Percentiles rank a stretch among this genome's conserved stretches.
Conservation (phyloP, 176 grass and related monocot genomes). For the Areca catechu region DNA sequence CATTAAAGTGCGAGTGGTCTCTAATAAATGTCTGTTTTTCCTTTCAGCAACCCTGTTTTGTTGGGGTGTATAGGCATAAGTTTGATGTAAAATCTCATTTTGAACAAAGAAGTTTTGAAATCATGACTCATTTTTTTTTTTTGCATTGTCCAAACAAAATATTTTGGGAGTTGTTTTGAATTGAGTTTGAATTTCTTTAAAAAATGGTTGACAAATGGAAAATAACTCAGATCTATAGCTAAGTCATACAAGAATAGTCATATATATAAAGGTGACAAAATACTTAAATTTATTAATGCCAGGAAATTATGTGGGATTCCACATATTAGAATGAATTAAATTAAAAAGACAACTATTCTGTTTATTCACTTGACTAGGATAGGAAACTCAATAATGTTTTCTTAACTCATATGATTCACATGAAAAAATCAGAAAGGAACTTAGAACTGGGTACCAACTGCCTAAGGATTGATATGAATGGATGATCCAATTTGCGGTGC, state of each 20-base stretch:
- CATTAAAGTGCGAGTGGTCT: background rate
- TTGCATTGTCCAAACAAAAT: background rate
- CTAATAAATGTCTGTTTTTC: background rate
- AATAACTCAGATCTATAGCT: background rate
- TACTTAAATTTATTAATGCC: background rate
- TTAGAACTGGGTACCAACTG: too few relatives aligned
- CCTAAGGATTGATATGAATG: too few relatives aligned
- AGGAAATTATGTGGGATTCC: too few relatives aligned
- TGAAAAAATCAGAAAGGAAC: too few relatives aligned
- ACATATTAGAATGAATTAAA: too few relatives aligned
- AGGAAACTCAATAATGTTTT: too few relatives aligned
- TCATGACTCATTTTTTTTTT: background rate
- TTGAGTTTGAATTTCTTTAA: background rate
- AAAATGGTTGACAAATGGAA: background rate
- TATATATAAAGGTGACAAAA: background rate
- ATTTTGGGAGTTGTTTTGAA: background rate
- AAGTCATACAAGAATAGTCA: conserved; percentile 1
- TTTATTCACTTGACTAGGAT: too few relatives aligned
- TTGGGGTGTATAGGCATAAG: background rate
- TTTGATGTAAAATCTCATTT: too few relatives aligned
- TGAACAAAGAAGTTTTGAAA: background rate
- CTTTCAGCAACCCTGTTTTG: conserved; percentile 8
- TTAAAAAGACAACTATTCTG: too few relatives aligned
- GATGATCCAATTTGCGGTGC: too few relatives aligned
- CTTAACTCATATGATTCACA: too few relatives aligned